Conservation (phyloP, 176 grass and related monocot species). For the Oryza rufipogon region DNA sequence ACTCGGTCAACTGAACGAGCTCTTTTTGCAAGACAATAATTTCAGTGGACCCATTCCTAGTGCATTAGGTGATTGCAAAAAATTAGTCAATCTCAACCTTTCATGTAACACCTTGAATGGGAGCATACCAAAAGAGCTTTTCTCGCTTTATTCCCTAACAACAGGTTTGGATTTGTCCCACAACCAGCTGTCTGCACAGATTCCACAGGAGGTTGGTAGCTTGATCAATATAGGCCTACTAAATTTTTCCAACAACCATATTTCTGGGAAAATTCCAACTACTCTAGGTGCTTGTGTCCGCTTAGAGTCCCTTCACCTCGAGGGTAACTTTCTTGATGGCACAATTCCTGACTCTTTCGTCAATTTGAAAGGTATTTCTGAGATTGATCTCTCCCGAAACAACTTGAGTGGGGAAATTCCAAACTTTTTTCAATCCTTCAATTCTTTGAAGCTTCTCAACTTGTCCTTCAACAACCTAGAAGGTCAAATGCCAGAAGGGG, state of each 20-base stretch:
- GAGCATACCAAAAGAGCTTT: constrained; percentile 35
- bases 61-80: constrained; percentile 23
- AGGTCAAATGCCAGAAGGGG: constrained; percentile 37
- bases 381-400: constrained; percentile 38
- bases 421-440: constrained; percentile 8
- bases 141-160: constrained; percentile 26
- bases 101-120: constrained; percentile 33
- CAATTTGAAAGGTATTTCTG: background rate
- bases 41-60: constrained; percentile 26
- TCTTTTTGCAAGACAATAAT: constrained; percentile 23
- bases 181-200: constrained; percentile 26
- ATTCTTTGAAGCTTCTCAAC: constrained; percentile 21
- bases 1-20: constrained; percentile 5
- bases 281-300: constrained; percentile 35
- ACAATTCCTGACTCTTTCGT: constrained; percentile 23
- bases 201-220: constrained; percentile 36
- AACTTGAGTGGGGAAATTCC: constrained; percentile 46
- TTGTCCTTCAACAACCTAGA: background rate
- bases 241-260: constrained; percentile 33
- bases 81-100: constrained; percentile 18
- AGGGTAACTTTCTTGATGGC: constrained; percentile 30
- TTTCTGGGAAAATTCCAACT: constrained; percentile 30
- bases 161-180: constrained; percentile 17
- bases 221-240: constrained; percentile 24
- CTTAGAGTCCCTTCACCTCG: constrained; percentile 24